Percentiles rank a stretch among this genome's conserved stretches.
Evolutionary conservation across 805 yeast genomes (phyloP).

Genomic region (Barnettozyma californica): DNA sequence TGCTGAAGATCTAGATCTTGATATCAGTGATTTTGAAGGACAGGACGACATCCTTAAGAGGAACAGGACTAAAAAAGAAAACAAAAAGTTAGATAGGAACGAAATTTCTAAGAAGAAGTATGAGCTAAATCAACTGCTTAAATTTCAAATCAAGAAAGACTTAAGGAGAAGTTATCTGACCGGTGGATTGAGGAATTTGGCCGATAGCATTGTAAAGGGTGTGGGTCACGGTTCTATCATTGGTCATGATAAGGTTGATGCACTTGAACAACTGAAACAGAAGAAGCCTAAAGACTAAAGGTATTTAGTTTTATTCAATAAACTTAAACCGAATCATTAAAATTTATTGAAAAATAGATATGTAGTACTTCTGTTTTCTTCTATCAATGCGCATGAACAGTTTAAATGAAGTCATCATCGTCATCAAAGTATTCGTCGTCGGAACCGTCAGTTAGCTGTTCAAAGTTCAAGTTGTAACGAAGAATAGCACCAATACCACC

Average conservation of each 20-base stretch:
- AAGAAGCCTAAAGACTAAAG: neutral
- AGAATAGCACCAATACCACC: slow-evolving; percentile 98
- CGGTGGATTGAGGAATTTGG: slow-evolving; percentile 72
- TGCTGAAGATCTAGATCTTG: slow-evolving; percentile 89
- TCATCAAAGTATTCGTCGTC: slow-evolving; percentile 84
- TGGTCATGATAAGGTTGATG: slow-evolving; percentile 65
- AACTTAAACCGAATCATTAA: neutral
- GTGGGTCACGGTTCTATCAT: slow-evolving; percentile 61
- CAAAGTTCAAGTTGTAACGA: slow-evolving; percentile 96
- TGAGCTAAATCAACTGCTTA: slow-evolving; percentile 49
- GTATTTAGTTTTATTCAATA: too few relatives aligned
- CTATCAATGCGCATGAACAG: slow-evolving; percentile 1
- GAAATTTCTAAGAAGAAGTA: slow-evolving; percentile 42
- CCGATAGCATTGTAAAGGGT: slow-evolving; percentile 68
- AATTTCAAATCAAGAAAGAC: slow-evolving; percentile 53
- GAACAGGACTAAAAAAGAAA: slow-evolving; percentile 51
- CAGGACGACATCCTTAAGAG: slow-evolving; percentile 57
- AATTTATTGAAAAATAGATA: neutral
- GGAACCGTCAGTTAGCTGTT: slow-evolving; percentile 87
- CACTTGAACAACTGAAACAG: slow-evolving; percentile 53
- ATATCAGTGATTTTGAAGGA: slow-evolving; percentile 61
- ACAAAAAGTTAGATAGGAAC: slow-evolving; percentile 46
- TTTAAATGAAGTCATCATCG: slow-evolving; percentile 29
- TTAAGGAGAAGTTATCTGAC: slow-evolving; percentile 70
- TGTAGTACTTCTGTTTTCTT: neutral